Conservation (phyloP, 2,329 filamentous ascomycete genomes). For the Chrysosporium keratinophilum region DNA sequence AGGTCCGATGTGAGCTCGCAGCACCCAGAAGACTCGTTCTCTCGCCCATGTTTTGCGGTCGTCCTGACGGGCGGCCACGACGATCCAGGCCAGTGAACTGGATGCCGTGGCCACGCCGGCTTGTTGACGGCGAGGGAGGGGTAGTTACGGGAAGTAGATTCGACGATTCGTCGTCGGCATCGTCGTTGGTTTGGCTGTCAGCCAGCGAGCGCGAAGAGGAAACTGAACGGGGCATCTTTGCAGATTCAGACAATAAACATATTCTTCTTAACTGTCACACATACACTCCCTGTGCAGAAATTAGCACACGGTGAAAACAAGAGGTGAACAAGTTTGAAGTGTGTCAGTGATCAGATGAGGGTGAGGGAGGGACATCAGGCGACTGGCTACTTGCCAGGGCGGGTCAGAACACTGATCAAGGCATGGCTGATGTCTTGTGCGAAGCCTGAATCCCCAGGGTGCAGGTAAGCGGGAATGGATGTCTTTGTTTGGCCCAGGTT, state of each 20-base stretch:
- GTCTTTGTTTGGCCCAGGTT: not conserved
- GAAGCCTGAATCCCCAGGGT: not conserved
- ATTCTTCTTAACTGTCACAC: not conserved
- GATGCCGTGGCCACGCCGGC: conserved; percentile 10
- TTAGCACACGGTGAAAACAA: not conserved
- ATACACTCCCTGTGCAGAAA: not conserved
- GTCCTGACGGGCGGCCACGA: conserved; percentile 8
- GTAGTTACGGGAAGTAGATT: conserved; percentile 13
- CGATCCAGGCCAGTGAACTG: conserved; percentile 16
- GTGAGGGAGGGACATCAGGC: not conserved
- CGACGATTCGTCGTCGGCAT: conserved; percentile 11
- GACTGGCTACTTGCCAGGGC: not conserved
- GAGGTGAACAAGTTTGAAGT: not conserved
- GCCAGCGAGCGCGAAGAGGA: conserved; percentile 6
- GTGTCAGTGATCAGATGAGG: not conserved
- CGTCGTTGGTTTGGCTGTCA: conserved; percentile 4
- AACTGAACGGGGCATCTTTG: conserved; percentile 13
- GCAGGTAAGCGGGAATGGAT: not conserved
- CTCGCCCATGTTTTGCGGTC: conserved; percentile 20
- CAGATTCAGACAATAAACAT: not conserved
- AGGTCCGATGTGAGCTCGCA: conserved; percentile 23
- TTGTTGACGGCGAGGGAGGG: conserved; percentile 14
- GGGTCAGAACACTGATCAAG: not conserved
- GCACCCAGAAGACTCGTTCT: conserved; percentile 29
- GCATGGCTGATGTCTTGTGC: not conserved